These are phyloP conservation scores for Scheffersomyces lignicola DNA, from an alignment of 1,139 yeast genomes.

Conservation along the genomic window DNA sequence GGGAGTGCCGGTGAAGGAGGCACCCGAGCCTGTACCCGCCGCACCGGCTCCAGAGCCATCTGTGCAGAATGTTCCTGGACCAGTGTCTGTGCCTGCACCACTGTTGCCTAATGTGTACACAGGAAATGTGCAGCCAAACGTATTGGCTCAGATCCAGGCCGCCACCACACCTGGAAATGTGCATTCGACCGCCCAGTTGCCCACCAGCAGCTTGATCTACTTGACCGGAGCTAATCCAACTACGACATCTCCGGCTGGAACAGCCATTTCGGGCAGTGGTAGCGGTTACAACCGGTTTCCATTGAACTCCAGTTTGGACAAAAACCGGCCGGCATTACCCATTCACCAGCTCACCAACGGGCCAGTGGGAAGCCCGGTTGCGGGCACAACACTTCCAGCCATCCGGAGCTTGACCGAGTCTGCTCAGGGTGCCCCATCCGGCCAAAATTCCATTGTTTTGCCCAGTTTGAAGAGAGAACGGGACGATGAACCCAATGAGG, in stretches of 20 bases:
- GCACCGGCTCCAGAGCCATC: neutral
- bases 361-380: too few species aligned
- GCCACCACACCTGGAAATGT: neutral
- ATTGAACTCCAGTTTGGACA: too few species aligned
- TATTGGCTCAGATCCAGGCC: slow-evolving; percentile 3
- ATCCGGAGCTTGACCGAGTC: slow-evolving; percentile 8
- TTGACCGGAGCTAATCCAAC: slow-evolving; percentile 4
- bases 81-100: neutral
- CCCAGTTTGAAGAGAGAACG: slow-evolving; percentile 29
- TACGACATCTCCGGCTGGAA: slow-evolving; percentile 1
- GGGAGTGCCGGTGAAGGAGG: slow-evolving; percentile 12
- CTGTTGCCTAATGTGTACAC: neutral
- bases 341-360: neutral
- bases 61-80: neutral
- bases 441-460: slow-evolving; percentile 12
- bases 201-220: slow-evolving; percentile 3
- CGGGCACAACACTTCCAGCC: slow-evolving; percentile 9
- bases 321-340: too few species aligned
- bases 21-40: slow-evolving; percentile 5
- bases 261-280: too few species aligned
- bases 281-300: too few species aligned
- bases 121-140: neutral
- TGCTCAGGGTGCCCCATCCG: slow-evolving; percentile 2
- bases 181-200: neutral
- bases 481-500: slow-evolving; percentile 13